These are phyloP conservation scores for Paracamarosporium sp. DNA, from an alignment of 2,329 filamentous ascomycete species.

Conservation along the genomic window DNA sequence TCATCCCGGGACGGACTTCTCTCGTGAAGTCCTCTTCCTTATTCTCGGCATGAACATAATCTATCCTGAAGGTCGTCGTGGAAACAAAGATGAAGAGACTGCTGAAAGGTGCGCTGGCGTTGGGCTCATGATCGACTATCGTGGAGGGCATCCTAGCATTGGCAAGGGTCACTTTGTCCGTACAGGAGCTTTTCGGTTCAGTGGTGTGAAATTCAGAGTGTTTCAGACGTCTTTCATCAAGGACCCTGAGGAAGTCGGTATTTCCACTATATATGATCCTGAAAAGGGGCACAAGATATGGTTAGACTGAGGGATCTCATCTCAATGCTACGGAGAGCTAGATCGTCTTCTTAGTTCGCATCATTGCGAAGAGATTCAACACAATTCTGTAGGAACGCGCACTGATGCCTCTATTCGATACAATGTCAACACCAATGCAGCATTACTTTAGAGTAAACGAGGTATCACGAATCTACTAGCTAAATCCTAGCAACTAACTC, in stretches of 20 bases:
- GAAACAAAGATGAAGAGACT: neutral
- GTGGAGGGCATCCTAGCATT: neutral
- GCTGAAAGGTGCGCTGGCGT: neutral
- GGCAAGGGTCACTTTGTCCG: neutral
- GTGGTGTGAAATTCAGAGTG: neutral
- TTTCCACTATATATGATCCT: neutral
- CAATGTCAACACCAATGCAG: too few species aligned
- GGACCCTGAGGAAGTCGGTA: neutral
- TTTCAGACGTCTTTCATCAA: neutral
- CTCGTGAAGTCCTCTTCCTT: neutral
- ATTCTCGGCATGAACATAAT: neutral
- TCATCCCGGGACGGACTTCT: neutral
- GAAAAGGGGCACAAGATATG: constrained; percentile 1
- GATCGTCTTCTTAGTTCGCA: too few species aligned
- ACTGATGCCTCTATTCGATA: too few species aligned
- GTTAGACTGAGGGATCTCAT: neutral
- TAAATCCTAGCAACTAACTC: too few species aligned
- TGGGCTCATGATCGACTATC: neutral
- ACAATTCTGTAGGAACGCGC: too few species aligned
- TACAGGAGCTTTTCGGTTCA: neutral
- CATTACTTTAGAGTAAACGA: too few species aligned
- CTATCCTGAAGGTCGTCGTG: neutral
- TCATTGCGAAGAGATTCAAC: too few species aligned
- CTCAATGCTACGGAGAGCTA: too few species aligned
- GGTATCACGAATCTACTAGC: too few species aligned